Conservation (phyloP, 1,284 basidiomycete genomes). For the Phellinidium pouzarii region DNA sequence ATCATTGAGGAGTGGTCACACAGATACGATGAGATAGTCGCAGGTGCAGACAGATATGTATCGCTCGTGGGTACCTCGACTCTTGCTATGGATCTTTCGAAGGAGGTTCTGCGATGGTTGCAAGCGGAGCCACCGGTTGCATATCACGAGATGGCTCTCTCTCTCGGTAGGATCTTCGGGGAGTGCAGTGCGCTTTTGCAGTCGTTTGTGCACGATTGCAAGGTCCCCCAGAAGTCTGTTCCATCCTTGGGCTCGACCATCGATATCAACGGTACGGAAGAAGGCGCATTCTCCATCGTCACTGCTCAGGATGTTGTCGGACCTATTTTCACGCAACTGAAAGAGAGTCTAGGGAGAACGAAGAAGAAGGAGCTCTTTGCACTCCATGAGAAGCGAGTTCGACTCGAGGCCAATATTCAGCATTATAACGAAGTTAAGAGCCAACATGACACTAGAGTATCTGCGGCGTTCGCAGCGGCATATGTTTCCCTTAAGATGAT, state of each 20-base stretch:
- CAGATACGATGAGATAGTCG: constrained; percentile 34
- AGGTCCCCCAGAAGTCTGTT: constrained; percentile 73
- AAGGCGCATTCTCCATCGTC: constrained; percentile 74
- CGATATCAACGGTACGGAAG: constrained; percentile 62
- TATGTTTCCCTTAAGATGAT: constrained; percentile 81
- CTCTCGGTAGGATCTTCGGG: constrained; percentile 72
- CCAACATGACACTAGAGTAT: constrained; percentile 83
- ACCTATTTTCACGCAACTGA: constrained; percentile 67
- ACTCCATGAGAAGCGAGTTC: constrained; percentile 74
- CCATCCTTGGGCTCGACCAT: constrained; percentile 76
- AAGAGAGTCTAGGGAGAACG: constrained; percentile 63
- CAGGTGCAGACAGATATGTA: background rate
- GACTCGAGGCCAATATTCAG: constrained; percentile 72
- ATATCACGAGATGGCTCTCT: constrained; percentile 89
- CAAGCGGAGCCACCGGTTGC: constrained; percentile 71
- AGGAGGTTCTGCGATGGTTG: constrained; percentile 64
- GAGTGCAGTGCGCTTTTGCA: constrained; percentile 80
- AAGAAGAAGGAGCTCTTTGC: constrained; percentile 73
- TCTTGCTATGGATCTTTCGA: constrained; percentile 61
- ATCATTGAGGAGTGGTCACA: constrained; percentile 92
- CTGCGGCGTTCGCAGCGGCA: constrained; percentile 85
- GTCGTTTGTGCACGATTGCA: constrained; percentile 81
- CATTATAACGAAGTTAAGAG: constrained; percentile 81
- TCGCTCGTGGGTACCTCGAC: constrained; percentile 24
- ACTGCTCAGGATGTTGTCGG: constrained; percentile 73